Evolutionary conservation across 2,329 filamentous ascomycete species (phyloP), one percentile per base, ranked within the genome.

Genomic region (Reticulascus tulasneorum): DNA sequence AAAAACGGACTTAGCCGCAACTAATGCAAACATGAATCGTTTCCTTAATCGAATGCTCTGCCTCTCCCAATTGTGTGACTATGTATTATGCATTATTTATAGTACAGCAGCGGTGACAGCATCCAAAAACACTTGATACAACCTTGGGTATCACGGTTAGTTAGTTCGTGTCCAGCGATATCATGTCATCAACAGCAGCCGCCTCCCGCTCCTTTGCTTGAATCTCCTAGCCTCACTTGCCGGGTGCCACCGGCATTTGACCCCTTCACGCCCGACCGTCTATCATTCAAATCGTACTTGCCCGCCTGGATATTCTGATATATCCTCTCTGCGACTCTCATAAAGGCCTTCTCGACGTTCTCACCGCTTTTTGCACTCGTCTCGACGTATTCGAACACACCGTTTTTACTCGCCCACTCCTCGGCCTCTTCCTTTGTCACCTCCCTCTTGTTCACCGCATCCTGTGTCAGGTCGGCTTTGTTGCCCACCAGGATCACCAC

Each of bases 281-380:
- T 76, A 61, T 97, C 91, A 56, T 95, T 94, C 49, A 97, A 67
- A 63, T 98, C 90, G 59, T 97, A 97, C 58, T 81, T 87, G 9
- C 93, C 93, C 2, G 87, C 87, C 67, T 96, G 88, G 45, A 98
- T 96, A 54, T 97, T 97, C 59, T 91, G 82, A 58, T 94, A 94
- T 67, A 98, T 97, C 60, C 90, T 75, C 69, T 96, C 89, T 15
- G 93, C 89, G 11, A 97, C 90, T 54, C 93, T 82, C 56, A 94
- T 75, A 54, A 98, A 98, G 3, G 93, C 93, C 49, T 82, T 77
- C 61, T 98, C 93, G 23, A 98, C 93, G 33, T 88, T 88, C 57
- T 94, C 88, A 34, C 93, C 93, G 44, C 84, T 94, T 71, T 97
- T 98, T 32, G 93, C 93, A 48, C 84, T 90, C 24, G 93, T 98